Base-by-base conservation (phyloP, 1,284 basidiomycete genomes). In the Erythrobasidium hasegawianum region DNA sequence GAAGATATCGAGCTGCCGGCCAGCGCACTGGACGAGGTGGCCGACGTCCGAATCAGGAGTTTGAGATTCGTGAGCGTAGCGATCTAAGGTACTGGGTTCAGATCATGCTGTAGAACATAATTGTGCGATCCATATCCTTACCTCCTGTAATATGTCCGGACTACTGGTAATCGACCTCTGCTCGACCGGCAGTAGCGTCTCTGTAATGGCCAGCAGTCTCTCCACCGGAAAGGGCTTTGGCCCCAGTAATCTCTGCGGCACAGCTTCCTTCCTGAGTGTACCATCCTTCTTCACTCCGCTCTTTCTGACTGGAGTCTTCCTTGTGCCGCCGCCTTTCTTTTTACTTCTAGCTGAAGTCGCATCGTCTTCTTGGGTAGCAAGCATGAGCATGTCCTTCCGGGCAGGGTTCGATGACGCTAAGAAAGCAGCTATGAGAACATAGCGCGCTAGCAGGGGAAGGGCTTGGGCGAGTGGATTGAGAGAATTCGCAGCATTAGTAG, bases 181-280 rank as follows among this genome's bases (percentile, higher is more conserved):
- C 39, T 65, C 62, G 10, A 58, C 62, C 29, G 62, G 62, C 38
- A 65, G 39, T 2, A 65, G 57, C 16, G 43, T 52, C 24, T 65
- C 62, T 11, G 56, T 58, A 27, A 65, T 58, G 22, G 55, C 56
- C 24, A 57, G 33, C 3, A 65, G 39, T 52, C 62, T 38, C 22
- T 65, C 62, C n/a, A 65, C 26, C 18, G 62, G 55, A 43, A 65
- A 65, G 39, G 62, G 41, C 45, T 58, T 65, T n/a, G 62, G 62
- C 2, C 62, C 62, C 27, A 58, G 55, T 40, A 65, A 33, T 49
- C 62, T 33, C 22, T 58, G 55, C 11, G 62, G 62, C n/a, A 65
- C 43, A 24, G 47, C 56, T 20, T 65, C 55, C 33, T 58, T 65
- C 24, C 49, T 65, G 43, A 58, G 29, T 22, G 55, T 43, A 39